Percentiles rank a stretch among this genome's conserved stretches.
These are phyloP conservation scores for Pseudonitzschia pungens DNA, from an alignment of 108 stramenopile genomes.

Conservation along the genomic window DNA sequence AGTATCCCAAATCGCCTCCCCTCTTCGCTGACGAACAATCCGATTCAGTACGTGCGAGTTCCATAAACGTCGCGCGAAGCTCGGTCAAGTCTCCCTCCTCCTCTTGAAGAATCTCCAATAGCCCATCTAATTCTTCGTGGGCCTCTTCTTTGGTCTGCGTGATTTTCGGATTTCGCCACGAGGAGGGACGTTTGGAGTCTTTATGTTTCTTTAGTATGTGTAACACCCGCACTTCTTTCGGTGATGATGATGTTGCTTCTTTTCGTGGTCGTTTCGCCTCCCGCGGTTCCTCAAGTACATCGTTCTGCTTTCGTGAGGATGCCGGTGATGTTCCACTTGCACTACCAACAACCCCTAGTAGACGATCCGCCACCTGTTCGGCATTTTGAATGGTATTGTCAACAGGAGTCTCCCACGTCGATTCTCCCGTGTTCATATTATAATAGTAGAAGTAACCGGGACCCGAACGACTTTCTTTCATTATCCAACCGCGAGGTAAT, in stretches of 20 bases:
- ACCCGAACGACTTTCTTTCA: slow-evolving; percentile 40
- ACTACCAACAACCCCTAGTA: slow-evolving; percentile 9
- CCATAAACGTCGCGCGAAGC: slow-evolving; percentile 75
- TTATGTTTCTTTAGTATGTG: slow-evolving; percentile 89
- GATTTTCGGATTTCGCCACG: slow-evolving; percentile 73
- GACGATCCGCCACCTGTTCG: background rate
- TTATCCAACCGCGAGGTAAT: slow-evolving; percentile 71
- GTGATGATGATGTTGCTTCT: slow-evolving; percentile 14
- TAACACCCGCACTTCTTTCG: slow-evolving; percentile 77
- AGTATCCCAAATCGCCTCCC: slow-evolving; percentile 85
- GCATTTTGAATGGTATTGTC: slow-evolving; percentile 11
- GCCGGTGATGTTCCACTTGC: background rate
- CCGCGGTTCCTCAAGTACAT: background rate
- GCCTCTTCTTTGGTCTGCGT: slow-evolving; percentile 76
- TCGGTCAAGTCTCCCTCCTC: slow-evolving; percentile 48
- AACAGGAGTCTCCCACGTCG: slow-evolving; percentile 60
- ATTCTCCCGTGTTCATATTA: slow-evolving; percentile 72
- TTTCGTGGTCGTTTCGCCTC: slow-evolving; percentile 27
- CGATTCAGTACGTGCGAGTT: slow-evolving; percentile 79
- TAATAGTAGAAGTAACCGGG: slow-evolving; percentile 76
- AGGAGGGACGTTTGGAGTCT: slow-evolving; percentile 65
- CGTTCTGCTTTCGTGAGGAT: background rate
- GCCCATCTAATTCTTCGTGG: slow-evolving; percentile 54
- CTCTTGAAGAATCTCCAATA: slow-evolving; percentile 58
- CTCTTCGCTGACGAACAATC: slow-evolving; percentile 83